Evolutionary conservation across 345 rosid genomes (phyloP), one percentile per base, ranked within the genome.

Genomic region (Citrus inodora): DNA sequence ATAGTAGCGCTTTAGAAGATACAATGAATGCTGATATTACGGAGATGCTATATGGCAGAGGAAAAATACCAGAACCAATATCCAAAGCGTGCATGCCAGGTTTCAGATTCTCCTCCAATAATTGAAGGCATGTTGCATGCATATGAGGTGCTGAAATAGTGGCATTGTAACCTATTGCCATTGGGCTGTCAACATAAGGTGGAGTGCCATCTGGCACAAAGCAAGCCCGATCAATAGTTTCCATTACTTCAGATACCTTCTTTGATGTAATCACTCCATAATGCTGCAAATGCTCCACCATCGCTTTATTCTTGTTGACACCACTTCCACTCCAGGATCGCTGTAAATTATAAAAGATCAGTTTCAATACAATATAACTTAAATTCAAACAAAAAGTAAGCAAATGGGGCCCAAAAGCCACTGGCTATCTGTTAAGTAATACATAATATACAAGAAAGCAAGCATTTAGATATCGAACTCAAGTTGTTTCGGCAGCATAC

Each of bases 121-220:
- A 84, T 74, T 92, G 90, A 75, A 97, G 92, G 88, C 99, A 94
- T 21, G 88, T 93, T 9, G 97, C 99, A 83, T 97, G 99, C 99
- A 97, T 94, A 85, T 97, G 98, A 46, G 99, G 99, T 22, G 99
- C 99, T 69, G 98, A 97, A 60, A 97, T 97, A 51, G 98, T 94
- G 56, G 94, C 99, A 85, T 97, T 97, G 83, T 92, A 94, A 76
- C 99, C 99, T 63, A 97, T 94, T 8, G 98, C 70, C 85, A 93
- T 80, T 7, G 99, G 98, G 58, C 89, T 90, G 80, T 97, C 99
- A 76, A 77, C 87, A 82, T 97, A 97, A 70, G 99, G 86, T 3
- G 92, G 85, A 14, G 87, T 75, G 25, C 91, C 94, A 46, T 82
- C 86, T 10, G 97, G 93, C 48, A 97, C 97, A 75, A 97, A 97